Conservation (phyloP, 1,284 basidiomycete species). For the Moesziomyces antarcticus region DNA sequence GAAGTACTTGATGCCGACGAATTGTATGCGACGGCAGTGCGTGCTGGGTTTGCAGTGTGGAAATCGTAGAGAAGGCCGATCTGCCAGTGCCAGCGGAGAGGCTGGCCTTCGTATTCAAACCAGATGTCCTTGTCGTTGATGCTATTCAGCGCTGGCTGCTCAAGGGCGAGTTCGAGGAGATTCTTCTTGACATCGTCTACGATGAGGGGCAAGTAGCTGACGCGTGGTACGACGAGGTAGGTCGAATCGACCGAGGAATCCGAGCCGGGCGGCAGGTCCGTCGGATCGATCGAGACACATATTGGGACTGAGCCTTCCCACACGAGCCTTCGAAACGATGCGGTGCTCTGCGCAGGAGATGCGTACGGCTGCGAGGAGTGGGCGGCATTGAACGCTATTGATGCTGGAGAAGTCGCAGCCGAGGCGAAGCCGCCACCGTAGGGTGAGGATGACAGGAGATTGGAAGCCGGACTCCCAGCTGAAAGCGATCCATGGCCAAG, state of each 20-base stretch:
- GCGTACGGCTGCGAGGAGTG: background rate
- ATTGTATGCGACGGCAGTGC: conserved; percentile 22
- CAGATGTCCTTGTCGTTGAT: conserved; percentile 53
- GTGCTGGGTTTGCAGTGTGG: conserved; percentile 50
- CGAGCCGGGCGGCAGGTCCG: conserved; percentile 40
- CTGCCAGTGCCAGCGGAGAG: conserved; percentile 63
- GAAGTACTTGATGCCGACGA: conserved; percentile 4
- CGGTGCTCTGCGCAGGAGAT: conserved; percentile 10
- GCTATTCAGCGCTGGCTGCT: conserved; percentile 23
- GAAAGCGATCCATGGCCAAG: conserved; percentile 15
- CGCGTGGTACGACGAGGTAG: conserved; percentile 52
- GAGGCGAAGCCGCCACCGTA: conserved; percentile 6
- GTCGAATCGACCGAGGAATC: conserved; percentile 42
- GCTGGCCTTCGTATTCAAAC: conserved; percentile 56
- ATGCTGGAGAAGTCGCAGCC: conserved; percentile 17
- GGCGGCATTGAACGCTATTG: conserved; percentile 6
- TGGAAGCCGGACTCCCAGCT: conserved; percentile 14
- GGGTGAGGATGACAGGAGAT: conserved; percentile 18
- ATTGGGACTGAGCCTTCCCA: conserved; percentile 57
- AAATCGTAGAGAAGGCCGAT: conserved; percentile 60
- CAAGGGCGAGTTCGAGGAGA: conserved; percentile 49
- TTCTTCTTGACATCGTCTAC: conserved; percentile 47
- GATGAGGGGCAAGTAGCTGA: conserved; percentile 57
- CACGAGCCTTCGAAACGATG: conserved; percentile 40
- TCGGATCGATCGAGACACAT: conserved; percentile 39